These are phyloP conservation scores for Paraconiothyrium sp. DNA, from an alignment of 2,329 filamentous ascomycete species.

Conservation along the genomic window DNA sequence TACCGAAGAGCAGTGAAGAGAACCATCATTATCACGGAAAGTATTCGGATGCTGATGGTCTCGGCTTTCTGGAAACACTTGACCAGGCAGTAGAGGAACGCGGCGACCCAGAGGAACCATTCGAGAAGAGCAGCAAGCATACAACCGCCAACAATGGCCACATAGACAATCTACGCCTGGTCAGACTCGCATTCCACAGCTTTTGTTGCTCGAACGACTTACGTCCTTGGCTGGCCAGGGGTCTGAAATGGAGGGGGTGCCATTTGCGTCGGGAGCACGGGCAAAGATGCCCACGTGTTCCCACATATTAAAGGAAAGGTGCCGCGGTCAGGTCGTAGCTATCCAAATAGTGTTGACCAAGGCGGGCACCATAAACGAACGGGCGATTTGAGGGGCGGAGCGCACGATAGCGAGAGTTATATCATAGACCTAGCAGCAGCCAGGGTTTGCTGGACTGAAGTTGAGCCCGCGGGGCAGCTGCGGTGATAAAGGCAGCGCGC, in stretches of 20 bases:
- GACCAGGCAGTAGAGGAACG: constrained; percentile 88
- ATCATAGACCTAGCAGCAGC: constrained; percentile 18
- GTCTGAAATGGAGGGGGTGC: constrained; percentile 45
- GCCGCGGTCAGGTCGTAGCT: constrained; percentile 21
- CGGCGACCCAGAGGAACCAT: constrained; percentile 95
- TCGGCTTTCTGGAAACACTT: constrained; percentile 93
- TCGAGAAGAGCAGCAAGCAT: constrained; percentile 88
- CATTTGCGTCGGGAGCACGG: constrained; percentile 36
- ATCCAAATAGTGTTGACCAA: constrained; percentile 25
- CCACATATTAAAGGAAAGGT: constrained; percentile 40
- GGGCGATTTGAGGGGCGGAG: constrained; percentile 9
- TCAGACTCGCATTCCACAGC: constrained; percentile 24
- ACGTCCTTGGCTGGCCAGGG: constrained; percentile 54
- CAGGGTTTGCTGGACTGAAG: not conserved
- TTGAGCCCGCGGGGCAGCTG: not conserved
- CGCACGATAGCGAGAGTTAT: constrained; percentile 19
- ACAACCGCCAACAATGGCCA: constrained; percentile 79
- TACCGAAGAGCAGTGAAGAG: constrained; percentile 81
- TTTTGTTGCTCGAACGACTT: constrained; percentile 29
- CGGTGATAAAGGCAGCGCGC: not conserved
- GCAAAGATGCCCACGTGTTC: constrained; percentile 36
- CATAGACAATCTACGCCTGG: constrained; percentile 77
- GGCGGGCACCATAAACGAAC: constrained; percentile 12
- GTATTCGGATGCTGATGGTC: constrained; percentile 80
- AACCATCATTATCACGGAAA: constrained; percentile 79